These are phyloP conservation scores for Oryza punctata DNA, from an alignment of 176 grass and related monocot species.

Conservation along the genomic window DNA sequence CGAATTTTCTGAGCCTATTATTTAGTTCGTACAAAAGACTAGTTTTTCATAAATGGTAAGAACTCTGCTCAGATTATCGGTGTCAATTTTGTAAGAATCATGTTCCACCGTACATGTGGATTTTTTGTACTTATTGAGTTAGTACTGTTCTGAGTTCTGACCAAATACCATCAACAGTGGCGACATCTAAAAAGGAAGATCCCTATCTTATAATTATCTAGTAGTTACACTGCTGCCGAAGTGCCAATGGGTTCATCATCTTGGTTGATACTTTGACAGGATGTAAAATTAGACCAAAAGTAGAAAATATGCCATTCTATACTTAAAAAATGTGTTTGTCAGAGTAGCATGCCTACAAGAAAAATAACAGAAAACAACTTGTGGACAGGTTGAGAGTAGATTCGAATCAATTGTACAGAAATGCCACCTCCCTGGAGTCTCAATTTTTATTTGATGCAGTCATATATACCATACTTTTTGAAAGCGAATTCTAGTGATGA, in stretches of 20 bases:
- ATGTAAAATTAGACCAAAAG: not conserved
- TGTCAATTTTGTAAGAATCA: not conserved
- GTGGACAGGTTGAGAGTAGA: not conserved
- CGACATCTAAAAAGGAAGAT: not conserved
- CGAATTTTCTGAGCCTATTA: not conserved
- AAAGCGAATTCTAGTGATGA: not conserved
- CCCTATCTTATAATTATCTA: not conserved
- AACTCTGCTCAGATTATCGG: not conserved
- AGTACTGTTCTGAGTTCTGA: constrained; percentile 2
- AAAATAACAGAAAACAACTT: not conserved
- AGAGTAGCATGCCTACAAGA: not conserved
- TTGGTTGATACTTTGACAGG: not conserved
- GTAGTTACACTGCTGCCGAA: too few species aligned
- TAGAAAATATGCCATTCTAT: not conserved
- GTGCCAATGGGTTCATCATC: not conserved
- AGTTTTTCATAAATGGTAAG: not conserved
- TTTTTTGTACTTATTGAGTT: not conserved
- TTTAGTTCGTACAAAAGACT: not conserved
- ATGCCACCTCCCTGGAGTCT: not conserved
- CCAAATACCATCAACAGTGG: not conserved
- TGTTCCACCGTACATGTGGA: not conserved
- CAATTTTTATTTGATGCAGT: not conserved
- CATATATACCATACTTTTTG: not conserved
- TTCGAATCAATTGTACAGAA: not conserved
- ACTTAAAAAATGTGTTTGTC: not conserved